These are phyloP conservation scores for Boletus sensibilis DNA, from an alignment of 768 basidiomycete species.

Conservation along the genomic window DNA sequence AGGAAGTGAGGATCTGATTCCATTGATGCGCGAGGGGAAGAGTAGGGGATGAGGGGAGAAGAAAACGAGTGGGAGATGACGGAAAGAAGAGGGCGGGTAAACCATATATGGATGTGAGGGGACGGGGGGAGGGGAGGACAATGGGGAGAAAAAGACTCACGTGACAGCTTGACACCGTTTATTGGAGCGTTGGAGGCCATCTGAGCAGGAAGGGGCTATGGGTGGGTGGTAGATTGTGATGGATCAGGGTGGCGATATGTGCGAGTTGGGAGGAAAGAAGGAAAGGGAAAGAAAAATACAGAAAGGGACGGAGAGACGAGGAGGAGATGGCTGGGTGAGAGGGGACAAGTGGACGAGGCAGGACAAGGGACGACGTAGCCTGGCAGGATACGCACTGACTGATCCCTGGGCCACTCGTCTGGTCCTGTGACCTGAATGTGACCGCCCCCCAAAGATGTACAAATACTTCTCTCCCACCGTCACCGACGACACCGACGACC, in stretches of 20 bases:
- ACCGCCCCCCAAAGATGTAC: slow-evolving; percentile 33
- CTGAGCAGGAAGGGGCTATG: slow-evolving; percentile 23
- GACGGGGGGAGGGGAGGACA: slow-evolving; percentile 17
- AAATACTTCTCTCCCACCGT: slow-evolving; percentile 15
- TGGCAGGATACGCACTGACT: slow-evolving; percentile 23
- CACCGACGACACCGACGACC: neutral
- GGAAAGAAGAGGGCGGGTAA: slow-evolving; percentile 23
- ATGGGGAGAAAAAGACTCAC: slow-evolving; percentile 47
- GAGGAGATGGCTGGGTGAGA: slow-evolving; percentile 13
- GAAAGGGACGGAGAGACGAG: neutral
- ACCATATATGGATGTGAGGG: slow-evolving; percentile 31
- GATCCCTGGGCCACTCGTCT: slow-evolving; percentile 12
- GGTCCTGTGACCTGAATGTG: slow-evolving; percentile 35
- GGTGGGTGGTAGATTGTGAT: slow-evolving; percentile 7
- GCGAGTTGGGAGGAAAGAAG: slow-evolving; percentile 1
- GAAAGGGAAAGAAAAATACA: neutral
- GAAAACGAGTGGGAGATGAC: slow-evolving; percentile 35
- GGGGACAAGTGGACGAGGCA: slow-evolving; percentile 17
- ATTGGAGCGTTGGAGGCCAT: slow-evolving; percentile 81
- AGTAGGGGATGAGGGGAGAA: slow-evolving; percentile 36
- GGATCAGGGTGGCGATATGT: slow-evolving; percentile 16
- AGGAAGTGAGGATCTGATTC: slow-evolving; percentile 25
- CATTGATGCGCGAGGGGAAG: slow-evolving; percentile 21
- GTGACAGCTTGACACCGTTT: slow-evolving; percentile 84
- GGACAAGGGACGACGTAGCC: slow-evolving; percentile 25